Percentiles rank a stretch among this genome's conserved stretches.
Evolutionary conservation across 441 rosid genomes (phyloP).

Genomic region (Populus hybrid): DNA sequence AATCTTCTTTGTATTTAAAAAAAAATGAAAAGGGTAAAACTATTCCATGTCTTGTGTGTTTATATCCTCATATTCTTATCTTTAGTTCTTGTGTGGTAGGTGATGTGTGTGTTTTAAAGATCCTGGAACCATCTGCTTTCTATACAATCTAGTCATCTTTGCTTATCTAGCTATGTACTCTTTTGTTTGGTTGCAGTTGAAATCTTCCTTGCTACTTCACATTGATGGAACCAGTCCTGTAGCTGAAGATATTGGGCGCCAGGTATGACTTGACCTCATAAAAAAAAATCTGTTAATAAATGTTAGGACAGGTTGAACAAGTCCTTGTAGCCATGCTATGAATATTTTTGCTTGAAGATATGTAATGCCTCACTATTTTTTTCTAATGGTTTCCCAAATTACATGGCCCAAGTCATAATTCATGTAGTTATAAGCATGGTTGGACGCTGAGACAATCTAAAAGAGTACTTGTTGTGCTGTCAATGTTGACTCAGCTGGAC

Average conservation of each 20-base stretch:
- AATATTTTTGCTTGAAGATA: not conserved
- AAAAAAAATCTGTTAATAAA: not conserved
- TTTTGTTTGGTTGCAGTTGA: slow-evolving; percentile 54
- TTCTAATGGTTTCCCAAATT: not conserved
- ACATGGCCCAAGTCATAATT: not conserved
- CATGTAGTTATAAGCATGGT: not conserved
- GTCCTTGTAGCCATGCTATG: not conserved
- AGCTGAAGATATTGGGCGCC: slow-evolving; percentile 99
- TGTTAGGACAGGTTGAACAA: not conserved
- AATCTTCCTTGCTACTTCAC: slow-evolving; percentile 93
- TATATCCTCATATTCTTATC: not conserved
- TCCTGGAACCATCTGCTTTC: not conserved
- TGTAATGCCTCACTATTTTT: not conserved
- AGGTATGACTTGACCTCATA: slow-evolving; percentile 43
- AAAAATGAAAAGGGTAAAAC: not conserved
- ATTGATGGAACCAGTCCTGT: slow-evolving; percentile 96
- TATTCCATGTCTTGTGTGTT: not conserved
- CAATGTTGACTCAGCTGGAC: not conserved
- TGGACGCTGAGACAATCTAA: not conserved
- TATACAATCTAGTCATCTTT: not conserved
- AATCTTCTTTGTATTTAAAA: not conserved
- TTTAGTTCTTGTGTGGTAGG: not conserved
- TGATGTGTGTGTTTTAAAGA: not conserved
- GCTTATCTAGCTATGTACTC: not conserved
- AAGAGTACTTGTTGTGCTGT: too few relatives aligned